Evolutionary conservation across 805 yeast species (phyloP).

Genomic region (Scheffersomyces lignosus): DNA sequence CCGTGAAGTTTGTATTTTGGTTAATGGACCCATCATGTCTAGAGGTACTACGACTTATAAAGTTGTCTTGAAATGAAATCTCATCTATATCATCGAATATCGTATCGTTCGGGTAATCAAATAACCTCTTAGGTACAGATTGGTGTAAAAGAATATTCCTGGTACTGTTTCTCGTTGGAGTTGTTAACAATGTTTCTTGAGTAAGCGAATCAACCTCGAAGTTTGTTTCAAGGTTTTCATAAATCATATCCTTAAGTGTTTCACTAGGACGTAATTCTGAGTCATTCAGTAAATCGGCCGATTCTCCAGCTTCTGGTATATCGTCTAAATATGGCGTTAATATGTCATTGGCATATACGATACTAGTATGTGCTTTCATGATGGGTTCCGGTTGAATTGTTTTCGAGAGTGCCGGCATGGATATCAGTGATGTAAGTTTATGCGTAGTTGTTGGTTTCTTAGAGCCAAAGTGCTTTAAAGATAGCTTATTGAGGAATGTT

Average conservation of each 20-base stretch:
- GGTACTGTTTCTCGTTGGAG: neutral
- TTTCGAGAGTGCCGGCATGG: neutral
- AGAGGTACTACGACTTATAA: slow-evolving; percentile 16
- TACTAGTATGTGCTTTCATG: too few species aligned
- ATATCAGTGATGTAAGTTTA: neutral
- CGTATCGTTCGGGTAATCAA: neutral
- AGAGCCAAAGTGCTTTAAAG: neutral
- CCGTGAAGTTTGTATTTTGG: slow-evolving; percentile 5
- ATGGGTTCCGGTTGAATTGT: neutral
- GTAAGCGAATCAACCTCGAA: neutral
- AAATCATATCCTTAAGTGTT: neutral
- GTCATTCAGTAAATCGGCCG: too few species aligned
- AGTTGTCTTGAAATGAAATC: slow-evolving; percentile 12
- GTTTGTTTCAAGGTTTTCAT: neutral
- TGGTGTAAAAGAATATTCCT: neutral
- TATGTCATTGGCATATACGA: too few species aligned
- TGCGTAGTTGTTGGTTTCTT: neutral
- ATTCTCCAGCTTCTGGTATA: too few species aligned
- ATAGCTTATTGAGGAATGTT: neutral
- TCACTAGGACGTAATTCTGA: too few species aligned
- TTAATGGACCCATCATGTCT: slow-evolving; percentile 1
- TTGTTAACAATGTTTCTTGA: neutral
- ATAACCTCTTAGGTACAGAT: neutral
- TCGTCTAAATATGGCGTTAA: too few species aligned
- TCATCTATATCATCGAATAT: neutral